A percentile compares a stretch with the other conserved stretches of the same genome.
phyloP scores from a whole-genome alignment of 169 alveolate species.

The Besnoitia besnoiti region DNA sequence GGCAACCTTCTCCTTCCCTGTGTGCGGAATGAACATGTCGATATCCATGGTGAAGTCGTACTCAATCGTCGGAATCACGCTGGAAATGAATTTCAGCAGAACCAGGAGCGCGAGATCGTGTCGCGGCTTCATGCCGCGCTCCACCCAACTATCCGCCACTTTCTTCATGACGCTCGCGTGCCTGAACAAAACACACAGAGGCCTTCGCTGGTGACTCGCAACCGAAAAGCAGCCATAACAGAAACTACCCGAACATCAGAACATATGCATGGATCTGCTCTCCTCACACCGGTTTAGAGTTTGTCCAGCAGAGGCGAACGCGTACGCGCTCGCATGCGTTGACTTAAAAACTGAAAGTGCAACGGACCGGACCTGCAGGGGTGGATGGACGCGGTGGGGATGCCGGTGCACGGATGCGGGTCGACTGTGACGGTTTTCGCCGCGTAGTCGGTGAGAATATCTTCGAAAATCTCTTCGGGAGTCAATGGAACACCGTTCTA shows the following conservation, averaged over 20 bases:
- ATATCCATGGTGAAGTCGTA: slow-evolving; percentile 90
- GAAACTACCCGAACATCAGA: no score
- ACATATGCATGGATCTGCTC: no score
- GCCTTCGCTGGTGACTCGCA: no score
- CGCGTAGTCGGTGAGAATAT: slow-evolving; percentile 92
- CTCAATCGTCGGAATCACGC: slow-evolving; percentile 90
- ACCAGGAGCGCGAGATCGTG: slow-evolving; percentile 84
- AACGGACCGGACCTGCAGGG: slow-evolving; percentile 86
- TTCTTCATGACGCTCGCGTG: slow-evolving; percentile 78
- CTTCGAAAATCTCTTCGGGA: slow-evolving; percentile 91
- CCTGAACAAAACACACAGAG: slow-evolving; percentile 44
- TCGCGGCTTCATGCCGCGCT: slow-evolving; percentile 39
- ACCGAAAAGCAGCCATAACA: no score
- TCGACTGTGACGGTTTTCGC: slow-evolving; percentile 93
- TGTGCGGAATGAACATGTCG: slow-evolving; percentile 61
- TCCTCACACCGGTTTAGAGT: no score
- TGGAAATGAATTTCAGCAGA: slow-evolving; percentile 85
- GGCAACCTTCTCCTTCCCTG: no score
- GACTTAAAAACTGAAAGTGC: no score
- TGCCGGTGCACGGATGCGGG: slow-evolving; percentile 89
- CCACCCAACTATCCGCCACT: slow-evolving; percentile 74
- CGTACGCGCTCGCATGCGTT: no score
- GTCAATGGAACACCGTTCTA: slow-evolving; percentile 82
- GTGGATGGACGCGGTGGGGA: slow-evolving; percentile 86
- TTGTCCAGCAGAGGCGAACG: no score